phyloP scores from a whole-genome alignment of 2,329 filamentous ascomycete genomes.

The Apiospora marii region DNA sequence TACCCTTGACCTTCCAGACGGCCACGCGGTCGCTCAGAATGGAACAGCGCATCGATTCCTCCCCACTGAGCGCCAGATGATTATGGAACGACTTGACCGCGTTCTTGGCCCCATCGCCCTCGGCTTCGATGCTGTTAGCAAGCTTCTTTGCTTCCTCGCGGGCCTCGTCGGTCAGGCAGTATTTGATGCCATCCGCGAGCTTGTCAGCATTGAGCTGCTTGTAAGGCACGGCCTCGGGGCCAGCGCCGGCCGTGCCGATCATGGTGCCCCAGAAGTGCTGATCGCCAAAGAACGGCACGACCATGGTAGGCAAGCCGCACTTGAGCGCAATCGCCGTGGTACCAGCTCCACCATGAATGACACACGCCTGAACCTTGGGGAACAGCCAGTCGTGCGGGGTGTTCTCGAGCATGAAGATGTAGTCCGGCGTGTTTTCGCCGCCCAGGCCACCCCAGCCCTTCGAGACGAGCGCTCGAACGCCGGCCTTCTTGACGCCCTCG shows the following conservation, averaged over 20 bases:
- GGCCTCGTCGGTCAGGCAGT: conserved; percentile 69
- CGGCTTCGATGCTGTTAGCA: conserved; percentile 65
- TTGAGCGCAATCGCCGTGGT: conserved; percentile 79
- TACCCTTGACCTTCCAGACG: conserved; percentile 70
- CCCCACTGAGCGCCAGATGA: conserved; percentile 60
- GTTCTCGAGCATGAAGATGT: conserved; percentile 76
- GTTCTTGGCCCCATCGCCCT: conserved; percentile 74
- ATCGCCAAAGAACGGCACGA: conserved; percentile 82
- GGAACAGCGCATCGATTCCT: conserved; percentile 69
- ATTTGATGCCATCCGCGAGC: conserved; percentile 74
- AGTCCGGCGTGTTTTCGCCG: conserved; percentile 64
- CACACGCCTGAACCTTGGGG: conserved; percentile 68
- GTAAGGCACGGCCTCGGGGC: conserved; percentile 72
- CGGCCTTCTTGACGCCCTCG: conserved; percentile 69
- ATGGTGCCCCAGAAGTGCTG: conserved; percentile 81
- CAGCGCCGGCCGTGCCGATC: conserved; percentile 69
- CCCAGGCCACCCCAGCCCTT: conserved; percentile 81
- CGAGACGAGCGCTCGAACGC: conserved; percentile 75
- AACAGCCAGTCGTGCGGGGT: conserved; percentile 83
- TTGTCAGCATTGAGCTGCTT: conserved; percentile 70
- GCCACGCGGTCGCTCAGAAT: conserved; percentile 70
- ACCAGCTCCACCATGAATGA: conserved; percentile 81
- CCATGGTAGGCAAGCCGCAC: conserved; percentile 75
- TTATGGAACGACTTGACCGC: conserved; percentile 73
- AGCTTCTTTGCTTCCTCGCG: conserved; percentile 64